Evolutionary conservation across 306 rosid species (phyloP).

Genomic region (Cajanus cajan): DNA sequence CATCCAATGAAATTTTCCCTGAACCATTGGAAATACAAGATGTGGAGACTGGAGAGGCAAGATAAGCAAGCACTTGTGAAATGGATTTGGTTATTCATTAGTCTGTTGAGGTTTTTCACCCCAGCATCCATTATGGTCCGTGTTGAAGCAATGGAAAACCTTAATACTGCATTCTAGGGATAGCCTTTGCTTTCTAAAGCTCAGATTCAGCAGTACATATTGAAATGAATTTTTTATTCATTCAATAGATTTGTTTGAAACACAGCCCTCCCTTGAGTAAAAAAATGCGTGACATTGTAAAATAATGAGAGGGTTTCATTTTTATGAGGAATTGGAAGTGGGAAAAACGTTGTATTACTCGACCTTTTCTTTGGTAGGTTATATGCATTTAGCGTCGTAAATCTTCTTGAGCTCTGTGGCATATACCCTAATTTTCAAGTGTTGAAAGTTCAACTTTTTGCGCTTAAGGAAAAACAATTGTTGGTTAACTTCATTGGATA

Average conservation of each 20-base stretch:
- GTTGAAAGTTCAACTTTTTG: neutral
- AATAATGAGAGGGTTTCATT: neutral
- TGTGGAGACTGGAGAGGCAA: slow-evolving; percentile 46
- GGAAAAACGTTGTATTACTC: neutral
- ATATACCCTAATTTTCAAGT: neutral
- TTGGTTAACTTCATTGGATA: neutral
- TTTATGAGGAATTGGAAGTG: slow-evolving; percentile 16
- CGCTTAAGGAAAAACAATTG: neutral
- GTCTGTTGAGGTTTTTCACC: slow-evolving; percentile 4
- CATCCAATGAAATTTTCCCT: slow-evolving; percentile 86
- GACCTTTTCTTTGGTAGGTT: neutral
- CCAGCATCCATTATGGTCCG: slow-evolving; percentile 1
- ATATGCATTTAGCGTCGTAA: slow-evolving; percentile 10
- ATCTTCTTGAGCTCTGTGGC: neutral
- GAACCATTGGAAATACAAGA: slow-evolving; percentile 78
- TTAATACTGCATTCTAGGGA: neutral
- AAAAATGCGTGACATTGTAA: slow-evolving; percentile 13
- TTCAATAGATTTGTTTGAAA: slow-evolving; percentile 12
- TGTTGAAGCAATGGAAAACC: slow-evolving; percentile 15
- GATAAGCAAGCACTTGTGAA: slow-evolving; percentile 41
- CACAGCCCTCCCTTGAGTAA: neutral
- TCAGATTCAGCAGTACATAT: neutral
- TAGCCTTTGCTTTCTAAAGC: slow-evolving; percentile 2
- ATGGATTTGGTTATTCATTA: slow-evolving; percentile 31
- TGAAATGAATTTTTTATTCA: slow-evolving; percentile 18